A percentile compares a stretch with the other conserved stretches of the same genome.
Conservation (phyloP, 1,139 yeast genomes). For the Trichomonascaceae sp. region DNA sequence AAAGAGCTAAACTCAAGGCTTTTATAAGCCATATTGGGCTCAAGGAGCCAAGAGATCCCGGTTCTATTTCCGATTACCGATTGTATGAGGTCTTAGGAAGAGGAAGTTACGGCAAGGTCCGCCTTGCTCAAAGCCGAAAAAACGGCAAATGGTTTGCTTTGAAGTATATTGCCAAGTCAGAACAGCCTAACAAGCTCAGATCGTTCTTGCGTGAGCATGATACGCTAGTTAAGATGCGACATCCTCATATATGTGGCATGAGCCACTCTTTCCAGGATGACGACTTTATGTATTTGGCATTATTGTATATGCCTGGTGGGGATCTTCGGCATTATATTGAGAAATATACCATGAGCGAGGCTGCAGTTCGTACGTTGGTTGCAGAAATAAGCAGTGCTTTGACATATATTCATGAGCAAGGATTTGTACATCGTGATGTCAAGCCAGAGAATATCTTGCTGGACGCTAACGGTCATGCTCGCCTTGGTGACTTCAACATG, state of each 20-base stretch:
- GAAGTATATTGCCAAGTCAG: conserved; percentile 43
- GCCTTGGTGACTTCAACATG: conserved; percentile 66
- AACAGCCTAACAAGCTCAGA: conserved; percentile 19
- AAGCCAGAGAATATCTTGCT: conserved; percentile 66
- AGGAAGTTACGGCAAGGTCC: conserved; percentile 58
- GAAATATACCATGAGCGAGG: conserved; percentile 48
- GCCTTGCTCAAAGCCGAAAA: conserved; percentile 52
- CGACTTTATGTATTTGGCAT: conserved; percentile 59
- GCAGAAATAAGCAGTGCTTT: conserved; percentile 65
- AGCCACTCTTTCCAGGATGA: conserved; percentile 80
- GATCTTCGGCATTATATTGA: conserved; percentile 74
- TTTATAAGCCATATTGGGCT: not conserved
- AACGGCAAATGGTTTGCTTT: conserved; percentile 63
- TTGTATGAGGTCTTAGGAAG: conserved; percentile 21
- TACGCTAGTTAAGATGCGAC: conserved; percentile 55
- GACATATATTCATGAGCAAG: conserved; percentile 56
- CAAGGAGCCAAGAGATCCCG: not conserved
- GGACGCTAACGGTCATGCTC: conserved; percentile 64
- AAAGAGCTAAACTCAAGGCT: not conserved
- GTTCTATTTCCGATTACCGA: conserved; percentile 10
- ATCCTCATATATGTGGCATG: conserved; percentile 74
- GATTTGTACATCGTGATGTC: conserved; percentile 61
- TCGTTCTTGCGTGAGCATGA: conserved; percentile 49
- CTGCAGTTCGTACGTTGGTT: conserved; percentile 56
- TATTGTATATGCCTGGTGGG: conserved; percentile 85